Evolutionary conservation across 1,284 basidiomycete species (phyloP), one percentile per base, ranked within the genome.

Genomic region (Cerrena zonata): DNA sequence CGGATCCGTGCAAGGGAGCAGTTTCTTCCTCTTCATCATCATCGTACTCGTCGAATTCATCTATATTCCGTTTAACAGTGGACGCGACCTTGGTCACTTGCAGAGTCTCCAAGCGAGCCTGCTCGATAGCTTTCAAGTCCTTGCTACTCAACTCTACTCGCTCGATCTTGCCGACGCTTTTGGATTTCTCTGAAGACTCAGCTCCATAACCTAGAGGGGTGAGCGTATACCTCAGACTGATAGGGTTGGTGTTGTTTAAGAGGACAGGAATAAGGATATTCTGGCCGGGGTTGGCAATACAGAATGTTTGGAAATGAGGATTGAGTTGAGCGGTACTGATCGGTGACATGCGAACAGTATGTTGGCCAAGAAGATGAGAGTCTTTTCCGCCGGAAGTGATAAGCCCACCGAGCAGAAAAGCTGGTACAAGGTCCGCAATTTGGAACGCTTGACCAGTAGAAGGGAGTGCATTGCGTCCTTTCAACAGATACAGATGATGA

Each of bases 191-290:
- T 23, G 63, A 65, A 26, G 65, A 62, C 15, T 70, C 68, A 25
- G 74, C 70, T 21, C 68, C 61, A 44, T 78, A 74, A 4, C 79
- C 82, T 37, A 94, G 78, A 4, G 90, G 83, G 2, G 83, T 82
- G 34, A 94, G 67, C 13, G 82, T 84, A 66, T 94, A 97, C 50
- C 77, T 79, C 34, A 97, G 70, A 51, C 78, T 74, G 12, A 78
- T 75, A 1, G 91, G 84, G n/a, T 77, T 76, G 2, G 94, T 94
- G 69, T 96, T 95, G 75, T 96, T 97, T 65, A 97, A 80, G 24
- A 96, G 72, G 26, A 94, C 70, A 2, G 92, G 91, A 43, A 94
- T 69, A 45, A 89, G 74, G 42, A 87, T 76, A 38, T 73, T 71
- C 45, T 77, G 74, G 7, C 72, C 70, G 4, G 80, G 71, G 2